These are phyloP conservation scores for Ophiostoma montium DNA, from an alignment of 2,329 filamentous ascomycete genomes.

Conservation along the genomic window DNA sequence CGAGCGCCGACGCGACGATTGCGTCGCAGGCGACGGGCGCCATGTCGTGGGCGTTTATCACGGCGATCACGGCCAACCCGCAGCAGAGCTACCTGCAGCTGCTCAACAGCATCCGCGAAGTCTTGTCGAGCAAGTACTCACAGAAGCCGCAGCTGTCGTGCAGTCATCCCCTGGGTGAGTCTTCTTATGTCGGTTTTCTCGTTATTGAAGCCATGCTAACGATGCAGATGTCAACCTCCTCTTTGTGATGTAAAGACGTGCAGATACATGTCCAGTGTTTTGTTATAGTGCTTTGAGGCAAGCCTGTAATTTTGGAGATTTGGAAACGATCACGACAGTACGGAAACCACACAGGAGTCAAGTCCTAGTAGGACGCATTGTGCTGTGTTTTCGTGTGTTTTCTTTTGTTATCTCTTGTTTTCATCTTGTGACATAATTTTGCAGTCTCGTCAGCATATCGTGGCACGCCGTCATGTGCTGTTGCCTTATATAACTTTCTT, in stretches of 20 bases:
- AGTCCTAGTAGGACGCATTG: too few species aligned
- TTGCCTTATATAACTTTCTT: too few species aligned
- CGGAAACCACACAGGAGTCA: too few species aligned
- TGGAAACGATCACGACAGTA: too few species aligned
- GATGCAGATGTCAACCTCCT: conserved; percentile 10
- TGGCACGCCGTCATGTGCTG: too few species aligned
- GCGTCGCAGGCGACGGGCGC: conserved; percentile 82
- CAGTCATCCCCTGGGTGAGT: conserved; percentile 86
- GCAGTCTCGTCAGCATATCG: too few species aligned
- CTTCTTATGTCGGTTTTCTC: not conserved
- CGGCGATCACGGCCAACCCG: conserved; percentile 84
- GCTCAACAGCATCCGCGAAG: conserved; percentile 90
- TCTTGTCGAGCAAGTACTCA: conserved; percentile 72
- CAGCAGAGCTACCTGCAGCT: conserved; percentile 97
- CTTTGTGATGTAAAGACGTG: conserved; percentile 8
- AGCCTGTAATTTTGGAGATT: too few species aligned
- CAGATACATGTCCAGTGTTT: too few species aligned
- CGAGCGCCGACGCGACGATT: conserved; percentile 88
- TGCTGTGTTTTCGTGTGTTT: too few species aligned
- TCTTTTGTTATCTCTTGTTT: too few species aligned
- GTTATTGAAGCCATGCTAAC: not conserved
- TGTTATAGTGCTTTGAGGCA: too few species aligned
- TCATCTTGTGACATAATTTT: too few species aligned
- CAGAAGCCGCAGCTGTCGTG: conserved; percentile 96
- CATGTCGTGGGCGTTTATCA: conserved; percentile 97